Evolutionary conservation across 257 asterid species (phyloP).

Genomic region (Capsicum baccatum): DNA sequence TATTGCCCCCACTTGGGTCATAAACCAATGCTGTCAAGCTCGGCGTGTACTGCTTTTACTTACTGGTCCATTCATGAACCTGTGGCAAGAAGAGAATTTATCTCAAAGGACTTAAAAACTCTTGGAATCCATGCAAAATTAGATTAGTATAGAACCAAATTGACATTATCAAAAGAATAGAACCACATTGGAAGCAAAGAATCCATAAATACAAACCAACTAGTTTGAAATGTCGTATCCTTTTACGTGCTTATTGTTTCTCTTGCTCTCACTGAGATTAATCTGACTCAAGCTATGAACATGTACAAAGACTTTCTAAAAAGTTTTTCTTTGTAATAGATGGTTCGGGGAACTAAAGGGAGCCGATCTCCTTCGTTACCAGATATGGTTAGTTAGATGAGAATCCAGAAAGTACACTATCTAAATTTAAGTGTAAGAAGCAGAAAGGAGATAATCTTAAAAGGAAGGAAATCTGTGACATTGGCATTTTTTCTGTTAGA

Average conservation of each 20-base stretch:
- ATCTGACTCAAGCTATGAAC: constrained; percentile 21
- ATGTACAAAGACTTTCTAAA: neutral
- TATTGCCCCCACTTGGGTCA: constrained; percentile 13
- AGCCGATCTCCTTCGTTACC: constrained; percentile 5
- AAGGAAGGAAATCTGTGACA: constrained; percentile 1
- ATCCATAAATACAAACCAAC: neutral
- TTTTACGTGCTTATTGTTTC: constrained; percentile 24
- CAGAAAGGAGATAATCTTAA: neutral
- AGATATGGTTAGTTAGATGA: constrained; percentile 8
- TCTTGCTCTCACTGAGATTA: constrained; percentile 20
- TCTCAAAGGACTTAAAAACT: neutral
- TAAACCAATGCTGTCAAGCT: neutral
- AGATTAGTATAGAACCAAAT: neutral
- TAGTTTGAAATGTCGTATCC: neutral
- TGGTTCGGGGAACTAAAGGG: neutral
- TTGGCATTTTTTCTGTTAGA: neutral
- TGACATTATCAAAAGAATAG: constrained; percentile 18
- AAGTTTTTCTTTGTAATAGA: neutral
- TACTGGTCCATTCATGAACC: neutral
- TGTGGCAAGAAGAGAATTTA: constrained; percentile 7
- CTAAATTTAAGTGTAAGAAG: neutral
- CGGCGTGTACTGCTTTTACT: neutral
- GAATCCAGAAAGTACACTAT: constrained; percentile 14
- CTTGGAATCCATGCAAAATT: neutral
- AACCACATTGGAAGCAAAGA: constrained; percentile 10